Base-by-base conservation (phyloP, 176 grass and related monocot species). In the Urochloa ruziziensis region DNA sequence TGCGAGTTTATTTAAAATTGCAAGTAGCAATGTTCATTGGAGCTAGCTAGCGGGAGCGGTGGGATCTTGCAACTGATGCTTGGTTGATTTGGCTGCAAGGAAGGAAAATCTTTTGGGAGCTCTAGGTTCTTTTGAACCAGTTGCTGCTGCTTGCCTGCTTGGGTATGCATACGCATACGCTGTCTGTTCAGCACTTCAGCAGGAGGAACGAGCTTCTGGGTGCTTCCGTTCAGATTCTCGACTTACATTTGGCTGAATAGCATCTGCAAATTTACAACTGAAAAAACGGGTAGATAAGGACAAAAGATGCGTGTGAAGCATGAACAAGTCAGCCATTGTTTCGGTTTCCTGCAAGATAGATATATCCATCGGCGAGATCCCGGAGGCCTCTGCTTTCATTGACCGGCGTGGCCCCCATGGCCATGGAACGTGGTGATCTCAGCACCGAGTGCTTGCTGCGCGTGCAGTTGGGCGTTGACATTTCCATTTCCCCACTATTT, bases 401-500 rank as follows among this genome's bases (percentile, higher is more conserved):
- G 68, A 54, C 60, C 47, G 24, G 61, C 25, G 49, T 64, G 47
- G 27, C 59, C 60, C 27, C 40, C n/a, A n/a, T n/a, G n/a, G n/a
- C 59, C 59, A 56, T 54, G 67, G 76, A 52, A 40, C 62, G 21
- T 56, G 66, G 56, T 44, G 80, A 53, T 64, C 16, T 64, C 86
- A 46, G 28, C 80, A 72, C 17, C 30, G 18, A 70, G 67, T 16
- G n/a, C 44, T 28, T 35, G 52, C 10, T 30, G 51, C 79, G 56
- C 67, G 47, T 48, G 74, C 74, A 49, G 37, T 66, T 46, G 61
- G 49, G 60, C 61, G 62, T 75, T 75, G 82, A 68, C 69, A 67
- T 80, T 68, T 17, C 39, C 59, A 40, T n/a, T n/a, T n/a, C n/a
- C 48, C 36, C 81, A 73, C 81, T 82, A 49, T 40, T 6, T 48